phyloP scores from a whole-genome alignment of 2,329 filamentous ascomycete genomes.

The Microcyclospora tardicrescens region DNA sequence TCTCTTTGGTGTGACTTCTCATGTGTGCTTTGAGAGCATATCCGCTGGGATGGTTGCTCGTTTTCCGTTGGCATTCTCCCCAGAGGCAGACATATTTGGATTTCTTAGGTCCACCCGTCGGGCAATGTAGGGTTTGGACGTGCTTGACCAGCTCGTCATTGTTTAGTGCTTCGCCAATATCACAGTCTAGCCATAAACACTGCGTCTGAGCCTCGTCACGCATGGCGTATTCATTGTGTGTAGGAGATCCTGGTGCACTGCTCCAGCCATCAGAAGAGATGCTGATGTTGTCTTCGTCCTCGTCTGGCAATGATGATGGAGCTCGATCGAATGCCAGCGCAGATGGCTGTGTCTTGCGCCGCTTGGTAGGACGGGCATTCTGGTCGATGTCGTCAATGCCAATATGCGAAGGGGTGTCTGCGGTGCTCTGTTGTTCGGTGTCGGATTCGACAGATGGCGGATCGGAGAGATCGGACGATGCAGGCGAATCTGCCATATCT shows the following conservation, averaged over 20 bases:
- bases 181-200: conserved; percentile 40
- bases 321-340: conserved; percentile 15
- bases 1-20: conserved; percentile 94
- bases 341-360: conserved; percentile 23
- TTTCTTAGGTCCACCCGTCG: conserved; percentile 52
- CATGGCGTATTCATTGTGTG: conserved; percentile 30
- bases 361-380: conserved; percentile 22
- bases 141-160: conserved; percentile 41
- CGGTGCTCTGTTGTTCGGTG: conserved; percentile 41
- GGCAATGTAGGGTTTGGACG: conserved; percentile 80
- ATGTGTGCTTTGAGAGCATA: conserved; percentile 96
- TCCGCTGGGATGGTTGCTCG: conserved; percentile 81
- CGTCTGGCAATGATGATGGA: conserved; percentile 24
- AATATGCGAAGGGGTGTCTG: conserved; percentile 32
- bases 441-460: conserved; percentile 51
- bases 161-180: conserved; percentile 35
- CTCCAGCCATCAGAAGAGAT: conserved; percentile 83
- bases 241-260: conserved; percentile 47
- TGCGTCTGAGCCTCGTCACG: conserved; percentile 29
- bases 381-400: conserved; percentile 20
- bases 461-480: conserved; percentile 49
- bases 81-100: conserved; percentile 99
- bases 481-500: conserved; percentile 35
- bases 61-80: conserved; percentile 78
- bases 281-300: conserved; percentile 39